A percentile compares a stretch with the other conserved stretches of the same genome.
These are phyloP conservation scores for Forsythia suspensa DNA, from an alignment of 257 asterid species.

Conservation along the genomic window DNA sequence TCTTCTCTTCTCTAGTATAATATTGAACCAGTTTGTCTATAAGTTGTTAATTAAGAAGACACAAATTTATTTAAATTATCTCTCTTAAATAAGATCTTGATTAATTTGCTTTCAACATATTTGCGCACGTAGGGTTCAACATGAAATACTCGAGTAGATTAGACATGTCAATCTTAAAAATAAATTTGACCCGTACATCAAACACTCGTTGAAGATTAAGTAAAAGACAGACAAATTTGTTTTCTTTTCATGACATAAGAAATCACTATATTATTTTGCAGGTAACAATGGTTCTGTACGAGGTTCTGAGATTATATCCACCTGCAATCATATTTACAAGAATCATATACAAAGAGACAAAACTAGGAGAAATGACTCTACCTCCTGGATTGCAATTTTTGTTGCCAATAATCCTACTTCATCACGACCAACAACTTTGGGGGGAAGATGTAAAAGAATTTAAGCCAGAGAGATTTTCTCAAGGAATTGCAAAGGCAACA, in stretches of 20 bases:
- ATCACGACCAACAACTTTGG: constrained; percentile 44
- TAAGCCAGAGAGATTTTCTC: constrained; percentile 51
- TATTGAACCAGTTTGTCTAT: too few species aligned
- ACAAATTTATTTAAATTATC: too few species aligned
- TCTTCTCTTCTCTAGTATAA: too few species aligned
- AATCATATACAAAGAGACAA: constrained; percentile 32
- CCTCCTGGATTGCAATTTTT: constrained; percentile 41
- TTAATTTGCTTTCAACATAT: too few species aligned
- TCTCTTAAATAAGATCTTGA: too few species aligned
- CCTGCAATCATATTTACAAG: constrained; percentile 38
- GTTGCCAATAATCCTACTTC: constrained; percentile 40
- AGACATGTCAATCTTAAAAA: too few species aligned
- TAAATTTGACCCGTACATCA: too few species aligned
- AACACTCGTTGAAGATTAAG: not conserved
- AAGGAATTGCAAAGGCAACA: constrained; percentile 51
- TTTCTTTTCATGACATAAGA: not conserved
- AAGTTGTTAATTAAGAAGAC: too few species aligned
- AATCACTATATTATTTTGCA: constrained; percentile 12
- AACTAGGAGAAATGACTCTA: constrained; percentile 38
- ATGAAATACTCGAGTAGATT: too few species aligned
- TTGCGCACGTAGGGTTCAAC: too few species aligned
- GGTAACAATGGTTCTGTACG: constrained; percentile 55
- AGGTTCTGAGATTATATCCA: constrained; percentile 56
- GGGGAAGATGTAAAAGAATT: constrained; percentile 50
- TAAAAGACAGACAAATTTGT: not conserved